A percentile compares a stretch with the other conserved stretches of the same genome.
These are phyloP conservation scores for Discostella stelligera DNA, from an alignment of 352 stramenopile genomes.

Conservation along the genomic window DNA sequence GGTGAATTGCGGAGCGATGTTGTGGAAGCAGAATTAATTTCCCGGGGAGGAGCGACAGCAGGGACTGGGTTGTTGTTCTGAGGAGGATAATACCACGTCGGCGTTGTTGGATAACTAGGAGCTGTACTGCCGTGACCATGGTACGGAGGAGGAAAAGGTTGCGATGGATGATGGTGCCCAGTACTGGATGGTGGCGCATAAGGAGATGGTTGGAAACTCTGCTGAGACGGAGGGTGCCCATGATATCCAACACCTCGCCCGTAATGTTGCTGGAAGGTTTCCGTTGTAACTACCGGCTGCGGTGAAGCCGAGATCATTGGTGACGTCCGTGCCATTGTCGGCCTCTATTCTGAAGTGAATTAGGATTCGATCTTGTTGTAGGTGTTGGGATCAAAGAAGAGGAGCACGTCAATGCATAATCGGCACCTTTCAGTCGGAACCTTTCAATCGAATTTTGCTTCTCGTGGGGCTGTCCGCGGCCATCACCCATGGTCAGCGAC, in stretches of 20 bases:
- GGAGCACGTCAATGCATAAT: too few species aligned
- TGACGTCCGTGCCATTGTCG: constrained; percentile 6
- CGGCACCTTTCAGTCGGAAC: too few species aligned
- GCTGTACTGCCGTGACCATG: not conserved
- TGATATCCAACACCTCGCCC: constrained; percentile 19
- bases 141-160: constrained; percentile 15
- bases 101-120: not conserved
- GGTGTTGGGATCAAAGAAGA: too few species aligned
- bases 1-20: constrained; percentile 5
- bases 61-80: not conserved
- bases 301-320: not conserved
- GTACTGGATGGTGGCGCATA: not conserved
- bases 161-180: constrained; percentile 9
- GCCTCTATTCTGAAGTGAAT: too few species aligned
- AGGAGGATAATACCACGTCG: constrained; percentile 18
- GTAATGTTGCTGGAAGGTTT: constrained; percentile 36
- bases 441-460: too few species aligned
- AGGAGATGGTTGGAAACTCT: constrained; percentile 17
- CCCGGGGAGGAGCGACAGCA: not conserved
- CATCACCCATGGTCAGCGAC: too few species aligned
- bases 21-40: not conserved
- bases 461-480: too few species aligned
- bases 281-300: constrained; percentile 14
- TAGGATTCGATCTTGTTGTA: too few species aligned
- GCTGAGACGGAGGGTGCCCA: constrained; percentile 13